These are phyloP conservation scores for Fusarium abutilonis DNA, from an alignment of 2,329 filamentous ascomycete genomes.

Conservation along the genomic window DNA sequence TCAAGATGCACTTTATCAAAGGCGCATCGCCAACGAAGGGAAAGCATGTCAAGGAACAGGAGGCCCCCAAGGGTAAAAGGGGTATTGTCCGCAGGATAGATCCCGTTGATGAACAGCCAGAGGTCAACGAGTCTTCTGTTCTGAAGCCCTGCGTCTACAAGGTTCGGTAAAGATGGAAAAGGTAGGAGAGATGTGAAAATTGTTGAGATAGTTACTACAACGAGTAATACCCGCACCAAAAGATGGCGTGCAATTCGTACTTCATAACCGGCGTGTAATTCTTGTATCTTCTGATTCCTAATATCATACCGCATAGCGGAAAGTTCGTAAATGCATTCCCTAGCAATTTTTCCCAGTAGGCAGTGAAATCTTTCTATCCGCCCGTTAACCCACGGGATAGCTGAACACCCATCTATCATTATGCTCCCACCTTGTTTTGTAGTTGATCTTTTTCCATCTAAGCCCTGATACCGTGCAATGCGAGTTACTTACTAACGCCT, in stretches of 20 bases:
- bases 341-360: slow-evolving; percentile 9
- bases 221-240: slow-evolving; percentile 31
- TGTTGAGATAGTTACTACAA: slow-evolving; percentile 22
- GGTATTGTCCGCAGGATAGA: slow-evolving; percentile 65
- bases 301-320: slow-evolving; percentile 25
- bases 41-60: slow-evolving; percentile 71
- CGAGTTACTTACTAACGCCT: slow-evolving; percentile 21
- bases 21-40: slow-evolving; percentile 77
- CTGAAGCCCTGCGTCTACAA: slow-evolving; percentile 98
- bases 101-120: slow-evolving; percentile 67
- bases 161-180: slow-evolving; percentile 66
- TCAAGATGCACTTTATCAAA: slow-evolving; percentile 95
- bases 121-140: slow-evolving; percentile 70
- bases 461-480: slow-evolving; percentile 17
- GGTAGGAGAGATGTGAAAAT: not conserved
- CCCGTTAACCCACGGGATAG: slow-evolving; percentile 20
- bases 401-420: slow-evolving; percentile 39
- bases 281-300: slow-evolving; percentile 29
- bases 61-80: slow-evolving; percentile 64
- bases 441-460: slow-evolving; percentile 25
- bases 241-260: slow-evolving; percentile 30
- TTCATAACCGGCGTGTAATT: slow-evolving; percentile 29
- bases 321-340: slow-evolving; percentile 19
- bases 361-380: slow-evolving; percentile 38
- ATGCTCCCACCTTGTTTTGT: slow-evolving; percentile 24